Percentiles rank a stretch among this genome's conserved stretches.
phyloP scores from a whole-genome alignment of 192 early-diverging fungal genomes.

The Phlyctochytrium bullatum region DNA sequence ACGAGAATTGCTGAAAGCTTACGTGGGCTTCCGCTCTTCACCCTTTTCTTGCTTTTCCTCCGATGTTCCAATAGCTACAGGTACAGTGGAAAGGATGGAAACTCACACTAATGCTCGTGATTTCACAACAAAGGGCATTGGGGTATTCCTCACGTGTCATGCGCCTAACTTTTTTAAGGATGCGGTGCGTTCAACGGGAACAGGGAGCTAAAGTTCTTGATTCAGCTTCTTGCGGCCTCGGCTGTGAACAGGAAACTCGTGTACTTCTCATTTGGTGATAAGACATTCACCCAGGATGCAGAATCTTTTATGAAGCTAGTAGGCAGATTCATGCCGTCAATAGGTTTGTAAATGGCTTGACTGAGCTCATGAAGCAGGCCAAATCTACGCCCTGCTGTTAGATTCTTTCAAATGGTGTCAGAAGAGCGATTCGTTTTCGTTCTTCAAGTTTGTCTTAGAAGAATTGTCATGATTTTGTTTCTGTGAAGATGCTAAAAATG shows the following conservation, averaged over 20 bases:
- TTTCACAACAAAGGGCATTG: constrained; percentile 6
- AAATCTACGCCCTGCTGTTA: no score
- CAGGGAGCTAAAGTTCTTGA: constrained; percentile 39
- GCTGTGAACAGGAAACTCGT: constrained; percentile 27
- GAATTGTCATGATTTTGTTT: no score
- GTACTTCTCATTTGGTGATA: constrained; percentile 52
- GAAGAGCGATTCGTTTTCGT: no score
- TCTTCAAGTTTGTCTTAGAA: no score
- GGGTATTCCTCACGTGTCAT: not conserved
- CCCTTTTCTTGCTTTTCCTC: constrained; percentile 4
- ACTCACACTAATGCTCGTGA: no score
- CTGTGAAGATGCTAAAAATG: not conserved
- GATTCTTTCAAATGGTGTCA: no score
- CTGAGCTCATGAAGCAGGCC: no score
- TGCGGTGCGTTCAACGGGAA: constrained; percentile 54
- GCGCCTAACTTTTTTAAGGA: constrained; percentile 21
- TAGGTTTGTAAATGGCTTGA: no score
- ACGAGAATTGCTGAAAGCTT: constrained; percentile 50
- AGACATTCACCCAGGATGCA: constrained; percentile 19
- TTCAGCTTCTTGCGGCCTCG: constrained; percentile 44
- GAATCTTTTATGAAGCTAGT: no score
- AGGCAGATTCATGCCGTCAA: no score
- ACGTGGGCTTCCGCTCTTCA: constrained; percentile 34
- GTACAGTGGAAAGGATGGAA: no score
- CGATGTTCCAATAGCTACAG: constrained; percentile 26